Evolutionary conservation across 2,329 filamentous ascomycete species (phyloP).

Genomic region (Lanzia echinophila): DNA sequence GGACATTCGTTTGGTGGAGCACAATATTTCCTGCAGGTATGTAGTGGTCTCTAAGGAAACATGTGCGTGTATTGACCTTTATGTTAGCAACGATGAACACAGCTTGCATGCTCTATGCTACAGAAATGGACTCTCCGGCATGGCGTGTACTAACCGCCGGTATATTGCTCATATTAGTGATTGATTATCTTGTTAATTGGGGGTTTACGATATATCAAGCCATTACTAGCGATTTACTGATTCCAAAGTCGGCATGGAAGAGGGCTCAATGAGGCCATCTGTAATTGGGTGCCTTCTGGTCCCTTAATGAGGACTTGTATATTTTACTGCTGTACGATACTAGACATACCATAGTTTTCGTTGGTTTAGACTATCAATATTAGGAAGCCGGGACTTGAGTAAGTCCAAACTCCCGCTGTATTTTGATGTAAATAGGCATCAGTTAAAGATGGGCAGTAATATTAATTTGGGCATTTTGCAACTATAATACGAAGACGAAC

Average conservation of each 20-base stretch:
- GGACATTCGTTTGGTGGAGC: background rate
- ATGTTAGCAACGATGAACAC: background rate
- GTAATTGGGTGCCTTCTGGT: background rate
- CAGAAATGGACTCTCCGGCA: background rate
- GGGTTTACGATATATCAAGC: background rate
- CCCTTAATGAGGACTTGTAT: background rate
- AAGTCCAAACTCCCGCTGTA: too few species aligned
- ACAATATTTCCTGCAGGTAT: background rate
- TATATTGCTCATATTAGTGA: too few species aligned
- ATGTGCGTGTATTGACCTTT: background rate
- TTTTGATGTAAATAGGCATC: too few species aligned
- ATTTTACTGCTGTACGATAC: too few species aligned
- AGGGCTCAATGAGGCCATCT: background rate
- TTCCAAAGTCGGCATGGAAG: background rate
- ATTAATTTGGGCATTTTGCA: too few species aligned
- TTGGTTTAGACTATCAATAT: too few species aligned
- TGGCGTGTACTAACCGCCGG: background rate
- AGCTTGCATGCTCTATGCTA: background rate
- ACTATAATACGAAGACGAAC: too few species aligned
- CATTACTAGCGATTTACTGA: background rate
- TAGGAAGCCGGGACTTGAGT: too few species aligned
- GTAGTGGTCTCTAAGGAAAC: too few species aligned
- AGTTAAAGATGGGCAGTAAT: too few species aligned
- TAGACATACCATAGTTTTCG: too few species aligned
- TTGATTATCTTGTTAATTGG: background rate